phyloP scores from a whole-genome alignment of 176 grass and related monocot genomes.

The Triticum timopheevii region DNA sequence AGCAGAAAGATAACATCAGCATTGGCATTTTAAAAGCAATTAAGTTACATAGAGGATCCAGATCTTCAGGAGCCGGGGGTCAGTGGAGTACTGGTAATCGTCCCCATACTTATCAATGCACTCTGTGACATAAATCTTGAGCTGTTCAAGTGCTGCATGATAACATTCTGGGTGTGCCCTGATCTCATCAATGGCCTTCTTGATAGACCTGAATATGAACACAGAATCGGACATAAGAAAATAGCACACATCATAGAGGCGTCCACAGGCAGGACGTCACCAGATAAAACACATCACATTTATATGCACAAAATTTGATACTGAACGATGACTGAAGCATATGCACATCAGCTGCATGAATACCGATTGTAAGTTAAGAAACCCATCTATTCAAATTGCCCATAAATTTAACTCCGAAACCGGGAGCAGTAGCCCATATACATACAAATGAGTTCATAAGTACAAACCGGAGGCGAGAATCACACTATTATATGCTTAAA shows the following conservation, averaged over 20 bases:
- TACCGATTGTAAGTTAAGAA: neutral
- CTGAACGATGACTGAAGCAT: neutral
- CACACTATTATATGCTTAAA: neutral
- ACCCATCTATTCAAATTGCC: neutral
- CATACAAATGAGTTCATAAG: neutral
- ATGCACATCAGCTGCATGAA: neutral
- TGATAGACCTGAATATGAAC: constrained; percentile 69
- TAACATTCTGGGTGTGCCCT: constrained; percentile 25
- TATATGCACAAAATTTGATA: neutral
- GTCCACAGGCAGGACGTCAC: neutral
- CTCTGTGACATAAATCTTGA: constrained; percentile 60
- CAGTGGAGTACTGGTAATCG: constrained; percentile 64
- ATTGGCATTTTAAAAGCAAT: constrained; percentile 16
- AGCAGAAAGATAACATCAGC: neutral
- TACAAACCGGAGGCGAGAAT: neutral
- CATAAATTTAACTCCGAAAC: neutral
- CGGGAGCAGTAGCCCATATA: neutral
- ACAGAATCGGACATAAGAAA: constrained; percentile 19
- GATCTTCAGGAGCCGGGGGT: constrained; percentile 78
- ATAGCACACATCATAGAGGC: neutral
- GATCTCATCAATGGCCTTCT: constrained; percentile 43
- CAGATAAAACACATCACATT: neutral
- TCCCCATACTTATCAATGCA: constrained; percentile 60
- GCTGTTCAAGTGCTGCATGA: neutral
- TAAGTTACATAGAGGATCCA: constrained; percentile 83